phyloP scores from a whole-genome alignment of 441 rosid species.

The Codiaeum variegatum region DNA sequence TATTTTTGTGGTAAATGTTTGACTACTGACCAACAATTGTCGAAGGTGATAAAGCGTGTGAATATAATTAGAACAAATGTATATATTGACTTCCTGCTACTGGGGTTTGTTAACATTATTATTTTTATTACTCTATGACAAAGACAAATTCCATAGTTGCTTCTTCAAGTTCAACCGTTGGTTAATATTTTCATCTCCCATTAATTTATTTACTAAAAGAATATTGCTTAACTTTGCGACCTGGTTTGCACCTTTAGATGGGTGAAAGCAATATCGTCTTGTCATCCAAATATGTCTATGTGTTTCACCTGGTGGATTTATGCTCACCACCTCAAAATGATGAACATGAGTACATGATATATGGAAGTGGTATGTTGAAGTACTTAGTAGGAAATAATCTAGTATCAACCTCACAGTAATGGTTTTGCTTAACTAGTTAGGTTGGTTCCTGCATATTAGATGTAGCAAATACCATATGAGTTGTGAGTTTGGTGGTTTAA shows the following conservation, averaged over 20 bases:
- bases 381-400: not conserved
- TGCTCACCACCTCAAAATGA: not conserved
- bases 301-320: not conserved
- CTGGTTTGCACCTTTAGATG: not conserved
- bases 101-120: not conserved
- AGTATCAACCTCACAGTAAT: not conserved
- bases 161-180: not conserved
- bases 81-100: not conserved
- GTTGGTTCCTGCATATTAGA: not conserved
- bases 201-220: slow-evolving; percentile 1
- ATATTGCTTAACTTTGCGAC: not conserved
- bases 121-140: not conserved
- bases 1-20: not conserved
- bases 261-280: not conserved
- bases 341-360: not conserved
- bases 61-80: not conserved
- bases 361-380: not conserved
- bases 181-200: not conserved
- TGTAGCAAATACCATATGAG: not conserved
- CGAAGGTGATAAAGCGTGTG: not conserved
- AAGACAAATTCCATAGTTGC: not conserved
- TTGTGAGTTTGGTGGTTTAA: not conserved
- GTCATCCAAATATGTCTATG: not conserved
- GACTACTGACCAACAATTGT: not conserved
- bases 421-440: not conserved